phyloP scores from a whole-genome alignment of 2,329 filamentous ascomycete species.

The Trichoderma aggressivum region DNA sequence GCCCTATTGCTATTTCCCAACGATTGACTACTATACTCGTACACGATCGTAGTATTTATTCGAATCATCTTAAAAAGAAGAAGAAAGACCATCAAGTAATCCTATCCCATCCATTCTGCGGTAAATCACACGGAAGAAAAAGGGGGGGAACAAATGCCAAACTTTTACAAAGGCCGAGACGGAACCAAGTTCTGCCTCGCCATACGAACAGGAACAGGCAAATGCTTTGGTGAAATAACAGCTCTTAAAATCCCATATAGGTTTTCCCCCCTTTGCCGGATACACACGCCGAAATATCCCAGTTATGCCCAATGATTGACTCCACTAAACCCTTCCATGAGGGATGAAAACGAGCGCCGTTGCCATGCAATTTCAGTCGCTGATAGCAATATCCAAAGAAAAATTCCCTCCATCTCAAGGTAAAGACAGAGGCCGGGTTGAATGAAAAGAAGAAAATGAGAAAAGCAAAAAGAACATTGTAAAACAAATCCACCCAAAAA shows the following conservation, averaged over 20 bases:
- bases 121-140: background rate
- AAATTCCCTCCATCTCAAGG: background rate
- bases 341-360: conserved; percentile 26
- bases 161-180: background rate
- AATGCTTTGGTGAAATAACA: background rate
- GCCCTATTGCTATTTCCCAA: background rate
- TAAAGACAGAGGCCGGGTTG: background rate
- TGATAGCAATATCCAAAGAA: conserved; percentile 6
- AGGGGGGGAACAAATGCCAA: background rate
- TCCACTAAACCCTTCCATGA: background rate
- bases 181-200: background rate
- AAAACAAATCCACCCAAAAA: background rate
- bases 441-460: background rate
- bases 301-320: conserved; percentile 20
- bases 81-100: background rate
- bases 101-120: background rate
- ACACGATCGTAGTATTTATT: background rate
- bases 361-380: conserved; percentile 22
- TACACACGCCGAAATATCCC: conserved; percentile 21
- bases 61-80: background rate
- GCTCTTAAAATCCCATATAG: background rate
- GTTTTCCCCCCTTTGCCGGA: background rate
- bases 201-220: background rate
- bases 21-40: background rate
- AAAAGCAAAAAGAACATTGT: background rate